Conservation (phyloP, 2,329 filamentous ascomycete species). For the Acrocalymma vagum region DNA sequence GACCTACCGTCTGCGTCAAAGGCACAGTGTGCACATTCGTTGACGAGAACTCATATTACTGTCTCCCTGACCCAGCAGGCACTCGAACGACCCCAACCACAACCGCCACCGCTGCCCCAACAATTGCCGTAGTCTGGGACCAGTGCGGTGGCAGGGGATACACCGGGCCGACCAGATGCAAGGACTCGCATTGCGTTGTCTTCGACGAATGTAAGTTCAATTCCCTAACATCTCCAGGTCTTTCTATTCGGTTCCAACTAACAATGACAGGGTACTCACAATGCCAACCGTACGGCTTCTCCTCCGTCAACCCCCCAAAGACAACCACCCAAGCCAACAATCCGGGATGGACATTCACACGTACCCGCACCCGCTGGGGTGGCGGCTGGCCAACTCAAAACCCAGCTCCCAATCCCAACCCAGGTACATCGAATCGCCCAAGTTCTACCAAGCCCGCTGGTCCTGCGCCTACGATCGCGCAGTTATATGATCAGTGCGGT, state of each 20-base stretch:
- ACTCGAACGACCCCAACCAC: constrained; percentile 19
- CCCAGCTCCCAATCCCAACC: not conserved
- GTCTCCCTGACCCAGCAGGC: constrained; percentile 20
- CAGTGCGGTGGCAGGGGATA: constrained; percentile 29
- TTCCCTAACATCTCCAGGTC: not conserved
- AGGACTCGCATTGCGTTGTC: constrained; percentile 17
- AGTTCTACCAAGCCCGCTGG: constrained; percentile 5
- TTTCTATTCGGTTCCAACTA: not conserved
- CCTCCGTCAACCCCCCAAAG: constrained; percentile 4
- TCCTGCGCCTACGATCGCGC: constrained; percentile 14
- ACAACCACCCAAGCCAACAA: not conserved
- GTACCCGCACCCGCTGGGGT: constrained; percentile 7
- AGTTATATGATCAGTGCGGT: constrained; percentile 23
- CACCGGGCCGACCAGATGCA: constrained; percentile 27
- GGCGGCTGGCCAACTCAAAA: too few relatives aligned
- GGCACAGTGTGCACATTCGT: constrained; percentile 23
- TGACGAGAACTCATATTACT: constrained; percentile 24
- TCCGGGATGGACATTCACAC: constrained; percentile 7
- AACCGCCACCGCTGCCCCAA: constrained; percentile 11
- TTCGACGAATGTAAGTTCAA: constrained; percentile 16
- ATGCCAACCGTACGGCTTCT: constrained; percentile 10
- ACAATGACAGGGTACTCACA: constrained; percentile 11
- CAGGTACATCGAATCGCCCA: constrained; percentile 1
- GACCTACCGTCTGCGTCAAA: constrained; percentile 23
- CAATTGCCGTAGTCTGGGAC: constrained; percentile 14